Conservation (phyloP, 1,284 basidiomycete species). For the Cryptococcus maquisensis region DNA sequence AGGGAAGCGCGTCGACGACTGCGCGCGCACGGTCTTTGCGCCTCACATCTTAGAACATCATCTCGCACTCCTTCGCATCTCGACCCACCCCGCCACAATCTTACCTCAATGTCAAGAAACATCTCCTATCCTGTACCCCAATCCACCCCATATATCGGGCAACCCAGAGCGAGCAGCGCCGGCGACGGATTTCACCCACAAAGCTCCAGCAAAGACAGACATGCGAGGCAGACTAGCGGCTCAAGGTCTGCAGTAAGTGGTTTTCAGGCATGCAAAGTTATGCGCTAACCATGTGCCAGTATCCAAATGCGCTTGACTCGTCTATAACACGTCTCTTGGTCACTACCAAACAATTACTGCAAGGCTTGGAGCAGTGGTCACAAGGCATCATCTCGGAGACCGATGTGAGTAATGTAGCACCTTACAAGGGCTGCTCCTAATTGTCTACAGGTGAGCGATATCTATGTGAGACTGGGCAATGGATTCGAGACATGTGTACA, state of each 20-base stretch:
- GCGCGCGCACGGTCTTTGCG: too few species aligned
- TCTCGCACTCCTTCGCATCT: not conserved
- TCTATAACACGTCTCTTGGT: slow-evolving; percentile 90
- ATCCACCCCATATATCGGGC: not conserved
- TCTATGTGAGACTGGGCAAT: slow-evolving; percentile 93
- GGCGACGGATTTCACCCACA: not conserved
- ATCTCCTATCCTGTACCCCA: slow-evolving; percentile 26
- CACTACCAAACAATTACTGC: slow-evolving; percentile 89
- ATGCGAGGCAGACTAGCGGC: slow-evolving; percentile 11
- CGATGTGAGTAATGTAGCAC: slow-evolving; percentile 30
- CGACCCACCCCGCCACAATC: too few species aligned
- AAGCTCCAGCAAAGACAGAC: not conserved
- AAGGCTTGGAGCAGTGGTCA: slow-evolving; percentile 87
- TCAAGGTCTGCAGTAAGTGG: slow-evolving; percentile 7
- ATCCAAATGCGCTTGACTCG: slow-evolving; percentile 57
- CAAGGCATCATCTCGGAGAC: slow-evolving; percentile 68
- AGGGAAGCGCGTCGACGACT: too few species aligned
- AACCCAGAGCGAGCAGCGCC: not conserved
- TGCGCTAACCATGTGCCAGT: slow-evolving; percentile 1
- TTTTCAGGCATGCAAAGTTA: not conserved
- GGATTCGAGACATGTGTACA: slow-evolving; percentile 92
- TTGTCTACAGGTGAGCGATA: slow-evolving; percentile 72
- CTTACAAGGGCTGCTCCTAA: not conserved
- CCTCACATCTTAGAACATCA: not conserved
- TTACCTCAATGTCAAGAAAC: slow-evolving; percentile 22